Conservation (phyloP, 768 basidiomycete genomes). For the Trametes cubensis region DNA sequence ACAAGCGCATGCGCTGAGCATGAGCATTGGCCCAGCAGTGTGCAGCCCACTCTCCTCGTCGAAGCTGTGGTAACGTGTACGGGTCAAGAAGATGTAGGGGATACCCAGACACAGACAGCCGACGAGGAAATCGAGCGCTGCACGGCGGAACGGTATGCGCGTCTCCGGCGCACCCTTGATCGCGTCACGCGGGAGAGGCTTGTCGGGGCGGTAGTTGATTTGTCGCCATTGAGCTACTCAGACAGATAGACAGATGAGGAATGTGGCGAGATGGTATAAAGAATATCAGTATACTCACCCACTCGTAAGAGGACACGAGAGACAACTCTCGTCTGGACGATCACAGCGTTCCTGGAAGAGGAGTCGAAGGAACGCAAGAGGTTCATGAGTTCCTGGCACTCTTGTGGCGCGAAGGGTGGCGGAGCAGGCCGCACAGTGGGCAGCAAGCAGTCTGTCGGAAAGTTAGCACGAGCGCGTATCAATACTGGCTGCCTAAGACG, state of each 20-base stretch:
- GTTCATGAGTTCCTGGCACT: constrained; percentile 73
- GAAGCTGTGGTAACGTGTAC: constrained; percentile 48
- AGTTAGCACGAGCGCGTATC: not conserved
- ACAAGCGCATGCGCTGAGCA: constrained; percentile 59
- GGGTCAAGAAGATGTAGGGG: constrained; percentile 72
- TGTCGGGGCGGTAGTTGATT: constrained; percentile 66
- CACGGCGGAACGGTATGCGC: constrained; percentile 49
- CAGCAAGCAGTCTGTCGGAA: constrained; percentile 64
- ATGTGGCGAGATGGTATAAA: not conserved
- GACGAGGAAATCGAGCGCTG: constrained; percentile 58
- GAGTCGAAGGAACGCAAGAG: constrained; percentile 52
- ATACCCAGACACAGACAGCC: constrained; percentile 75
- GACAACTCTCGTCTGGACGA: constrained; percentile 64
- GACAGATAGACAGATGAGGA: not conserved
- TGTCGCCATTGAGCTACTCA: constrained; percentile 68
- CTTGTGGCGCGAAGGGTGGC: constrained; percentile 73
- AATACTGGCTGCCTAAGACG: not conserved
- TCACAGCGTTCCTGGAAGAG: constrained; percentile 46
- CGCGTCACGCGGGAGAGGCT: constrained; percentile 62
- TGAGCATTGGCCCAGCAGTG: constrained; percentile 55
- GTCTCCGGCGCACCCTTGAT: constrained; percentile 33
- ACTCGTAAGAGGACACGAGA: constrained; percentile 70
- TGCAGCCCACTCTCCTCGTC: constrained; percentile 64
- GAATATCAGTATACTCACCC: constrained; percentile 46
- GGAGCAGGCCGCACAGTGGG: constrained; percentile 57